Evolutionary conservation across 148 eudicot genomes (phyloP), one percentile per base, ranked within the genome.

Genomic region (Nepenthes gracilis): DNA sequence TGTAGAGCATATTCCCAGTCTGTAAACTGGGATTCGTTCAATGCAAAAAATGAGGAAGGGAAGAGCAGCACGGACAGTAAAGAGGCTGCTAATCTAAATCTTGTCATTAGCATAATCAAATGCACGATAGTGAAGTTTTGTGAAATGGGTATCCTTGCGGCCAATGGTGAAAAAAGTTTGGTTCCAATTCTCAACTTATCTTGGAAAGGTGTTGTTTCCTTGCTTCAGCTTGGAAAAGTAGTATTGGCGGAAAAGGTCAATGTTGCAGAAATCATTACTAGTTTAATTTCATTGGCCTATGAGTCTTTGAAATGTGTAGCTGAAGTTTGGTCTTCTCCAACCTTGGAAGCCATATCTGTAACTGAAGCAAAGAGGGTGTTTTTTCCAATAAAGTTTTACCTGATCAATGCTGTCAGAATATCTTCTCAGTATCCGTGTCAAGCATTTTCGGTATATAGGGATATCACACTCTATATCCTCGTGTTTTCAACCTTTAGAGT

Each of bases 141-240:
- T 76, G 88, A 88, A 65, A 43, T 88, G 70, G 98, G 98, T 35
- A 70, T 78, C 68, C 66, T 84, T 66, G 98, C 96, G 38, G 98
- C 94, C 50, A 80, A 79, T 76, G 85, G 78, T 79, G 98, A 96
- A 59, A 96, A 96, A 59, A 77, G 77, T 78, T 76, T 92, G 55
- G 98, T 84, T 12, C 73, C 73, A 14, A 60, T 92, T 62, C 87
- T 92, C 37, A 92, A 88, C 70, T 61, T 74, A 71, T 92, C 98
- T 51, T 92, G 98, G 98, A 92, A 88, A 84, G 91, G 98, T 52
- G 98, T 92, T 66, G 88, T 88, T 54, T 73, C 83, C 11, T 69
- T 92, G 80, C 95, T 92, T 71, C 98, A 92, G 82, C 84, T 92
- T 68, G 86, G 94, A 36, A 81, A 74, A 59, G 88, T 85, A 34